Base-by-base conservation (phyloP, 2,329 filamentous ascomycete species). In the Sodiomyces alkalinus region DNA sequence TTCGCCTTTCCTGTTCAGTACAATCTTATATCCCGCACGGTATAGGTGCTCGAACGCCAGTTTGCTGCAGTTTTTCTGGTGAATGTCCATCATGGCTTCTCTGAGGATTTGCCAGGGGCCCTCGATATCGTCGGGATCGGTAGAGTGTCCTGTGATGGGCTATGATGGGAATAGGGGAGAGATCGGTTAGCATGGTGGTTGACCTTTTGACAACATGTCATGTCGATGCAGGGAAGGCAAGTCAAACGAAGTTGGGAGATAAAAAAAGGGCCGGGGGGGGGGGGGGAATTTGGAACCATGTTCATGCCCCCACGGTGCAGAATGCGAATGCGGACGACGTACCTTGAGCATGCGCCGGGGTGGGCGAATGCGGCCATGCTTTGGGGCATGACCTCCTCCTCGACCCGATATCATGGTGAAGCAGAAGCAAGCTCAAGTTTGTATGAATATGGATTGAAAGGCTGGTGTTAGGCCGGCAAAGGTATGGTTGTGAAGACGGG, bases 21-120 rank as follows among this genome's bases (percentile, higher is more conserved):
- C 87, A 13, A 96, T 81, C 50, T 90, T 87, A 56, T 98, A 98
- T 5, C 83, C 81, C 30, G 80, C 80, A 33, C 90, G 79, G 55
- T 98, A 98, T 1, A 98, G 69, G 45, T 92, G 80, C 52, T 98
- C 90, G 57, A 94, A 98, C 1, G 86, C 93, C 3, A 98, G 69
- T 11, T 68, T 66, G 7, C 85, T 92, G 34, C 85, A 85, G 49
- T 92, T 90, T 50, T 92, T 86, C 33, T 74, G 80, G 56, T 96
- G 86, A 28, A 98, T 96, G 46, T 93, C 81, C 32, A 62, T 64
- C 29, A 98, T 69, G 4, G 87, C 85, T 26, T 74, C 67, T 25
- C 74, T 64, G 6, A 98, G 69, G 24, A 74, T 71, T 10, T 63
- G 61, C 90, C 90, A 98, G 41, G 75, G 80, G 3, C 69, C 62